Base-by-base conservation (phyloP, 768 basidiomycete genomes). In the Amylocystis lapponica region DNA sequence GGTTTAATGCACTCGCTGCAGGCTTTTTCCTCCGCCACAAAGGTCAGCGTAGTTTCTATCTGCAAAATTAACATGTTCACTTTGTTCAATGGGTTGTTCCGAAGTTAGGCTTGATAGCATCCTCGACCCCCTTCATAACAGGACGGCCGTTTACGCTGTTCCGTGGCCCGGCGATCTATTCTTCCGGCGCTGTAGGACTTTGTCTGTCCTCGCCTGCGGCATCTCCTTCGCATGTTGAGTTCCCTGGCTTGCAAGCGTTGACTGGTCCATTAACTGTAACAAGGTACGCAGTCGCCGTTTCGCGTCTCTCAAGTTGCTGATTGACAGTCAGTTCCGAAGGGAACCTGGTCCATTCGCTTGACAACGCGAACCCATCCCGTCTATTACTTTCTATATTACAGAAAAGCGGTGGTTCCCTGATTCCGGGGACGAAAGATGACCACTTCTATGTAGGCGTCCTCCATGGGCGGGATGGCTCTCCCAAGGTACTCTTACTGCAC, bases 81-180 rank as follows among this genome's bases (percentile, higher is more conserved):
- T n/a, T 20, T 36, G 21, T 27, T 46, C 42, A 13, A 8, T 14
- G 13, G 8, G 5, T 30, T n/a, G 3, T 36, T 29, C 35, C 14
- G 14, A 54, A 86, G 78, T 62, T 86, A 40, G 84, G 86, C 4
- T 68, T 89, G 16, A 60, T 83, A 17, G 82, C 80, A 0, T 69
- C 86, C 0, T 81, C 86, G 2, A 90, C 88, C 2, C 86, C 86
- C 1, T 90, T 90, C 57, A 64, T 86, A 5, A 89, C 85, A 1
- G 88, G 86, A 12, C 66, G 82, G 16, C 79, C 81, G 1, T 75
- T 82, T 22, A 89, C 87, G 0, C 65, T 90, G 9, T 79, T 88
- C 46, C 61, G 71, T 45, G 74, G 83, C 38, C 64, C 68, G 27
- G 56, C 69, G 1, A 70, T 86, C 20, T 60, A 72, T 43, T 78